These are phyloP conservation scores for Hippophae gyantsensis DNA, from an alignment of 306 rosid genomes.

Conservation along the genomic window DNA sequence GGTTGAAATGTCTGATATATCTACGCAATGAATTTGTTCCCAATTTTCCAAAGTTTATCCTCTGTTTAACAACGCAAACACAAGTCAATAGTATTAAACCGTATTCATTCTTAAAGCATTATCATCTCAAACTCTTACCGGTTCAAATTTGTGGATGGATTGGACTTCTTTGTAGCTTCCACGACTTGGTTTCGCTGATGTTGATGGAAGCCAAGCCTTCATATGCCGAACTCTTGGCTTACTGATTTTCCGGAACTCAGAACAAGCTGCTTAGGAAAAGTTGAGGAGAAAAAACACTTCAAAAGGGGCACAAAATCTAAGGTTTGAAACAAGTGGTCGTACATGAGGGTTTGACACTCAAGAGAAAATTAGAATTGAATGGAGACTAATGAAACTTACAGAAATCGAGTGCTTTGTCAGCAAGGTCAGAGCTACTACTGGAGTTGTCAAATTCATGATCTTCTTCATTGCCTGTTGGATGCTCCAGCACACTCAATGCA, in stretches of 20 bases:
- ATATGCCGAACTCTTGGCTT: conserved; percentile 39
- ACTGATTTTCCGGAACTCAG: conserved; percentile 35
- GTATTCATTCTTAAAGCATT: not conserved
- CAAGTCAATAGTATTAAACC: no score
- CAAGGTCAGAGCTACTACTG: conserved; percentile 52
- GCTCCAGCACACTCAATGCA: conserved; percentile 66
- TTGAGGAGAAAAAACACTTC: no score
- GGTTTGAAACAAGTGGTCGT: not conserved
- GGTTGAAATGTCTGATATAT: conserved; percentile 55
- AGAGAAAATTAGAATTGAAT: not conserved
- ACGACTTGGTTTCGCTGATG: conserved; percentile 29
- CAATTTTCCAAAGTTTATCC: conserved; percentile 39
- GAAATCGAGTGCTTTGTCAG: conserved; percentile 46
- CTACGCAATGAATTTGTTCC: conserved; percentile 46
- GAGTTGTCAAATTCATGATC: conserved; percentile 41
- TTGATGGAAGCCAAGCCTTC: conserved; percentile 31
- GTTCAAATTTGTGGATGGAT: conserved; percentile 34
- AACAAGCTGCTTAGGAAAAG: conserved; percentile 30
- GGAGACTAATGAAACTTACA: conserved; percentile 23
- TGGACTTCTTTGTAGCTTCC: conserved; percentile 44
- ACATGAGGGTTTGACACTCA: not conserved
- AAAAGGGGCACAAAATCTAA: not conserved
- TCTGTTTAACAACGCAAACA: conserved; percentile 21
- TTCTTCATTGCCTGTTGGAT: conserved; percentile 49
- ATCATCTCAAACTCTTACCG: conserved; percentile 22